phyloP scores from a whole-genome alignment of 1,284 basidiomycete genomes.

The Abortiporus biennis region DNA sequence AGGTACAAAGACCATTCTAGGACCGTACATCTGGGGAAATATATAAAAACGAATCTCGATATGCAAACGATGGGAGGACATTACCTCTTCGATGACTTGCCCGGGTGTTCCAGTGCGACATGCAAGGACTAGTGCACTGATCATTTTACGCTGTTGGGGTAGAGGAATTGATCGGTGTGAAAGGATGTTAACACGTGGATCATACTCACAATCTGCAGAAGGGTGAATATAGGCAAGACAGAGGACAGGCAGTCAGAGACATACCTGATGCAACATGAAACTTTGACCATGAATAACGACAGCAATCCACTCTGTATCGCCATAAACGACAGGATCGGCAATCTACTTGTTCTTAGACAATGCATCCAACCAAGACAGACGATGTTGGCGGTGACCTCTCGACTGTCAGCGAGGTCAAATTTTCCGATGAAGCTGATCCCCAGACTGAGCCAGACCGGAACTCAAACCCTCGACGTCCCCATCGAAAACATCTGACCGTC shows the following conservation, averaged over 20 bases:
- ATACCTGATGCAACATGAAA: slow-evolving; percentile 96
- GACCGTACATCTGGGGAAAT: slow-evolving; percentile 50
- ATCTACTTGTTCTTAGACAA: slow-evolving; percentile 37
- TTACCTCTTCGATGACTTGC: slow-evolving; percentile 67
- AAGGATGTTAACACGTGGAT: not conserved
- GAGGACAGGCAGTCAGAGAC: slow-evolving; percentile 10
- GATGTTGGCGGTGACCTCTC: no score
- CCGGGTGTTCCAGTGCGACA: slow-evolving; percentile 73
- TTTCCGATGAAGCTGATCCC: no score
- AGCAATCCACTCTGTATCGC: slow-evolving; percentile 93
- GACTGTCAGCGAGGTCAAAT: no score
- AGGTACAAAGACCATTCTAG: slow-evolving; percentile 81
- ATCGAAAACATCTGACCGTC: no score
- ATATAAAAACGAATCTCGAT: not conserved
- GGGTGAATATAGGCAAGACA: slow-evolving; percentile 3
- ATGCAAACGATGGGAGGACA: not conserved
- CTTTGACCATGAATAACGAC: slow-evolving; percentile 95
- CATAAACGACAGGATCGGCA: slow-evolving; percentile 76
- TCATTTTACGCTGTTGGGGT: slow-evolving; percentile 87
- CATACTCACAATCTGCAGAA: slow-evolving; percentile 25
- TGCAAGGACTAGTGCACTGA: slow-evolving; percentile 78
- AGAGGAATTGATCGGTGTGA: not conserved
- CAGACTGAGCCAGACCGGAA: no score
- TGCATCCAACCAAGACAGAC: slow-evolving; percentile 7
- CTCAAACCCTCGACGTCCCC: no score